phyloP scores from a whole-genome alignment of 169 alveolate species.

The Plasmodium knowlesi region DNA sequence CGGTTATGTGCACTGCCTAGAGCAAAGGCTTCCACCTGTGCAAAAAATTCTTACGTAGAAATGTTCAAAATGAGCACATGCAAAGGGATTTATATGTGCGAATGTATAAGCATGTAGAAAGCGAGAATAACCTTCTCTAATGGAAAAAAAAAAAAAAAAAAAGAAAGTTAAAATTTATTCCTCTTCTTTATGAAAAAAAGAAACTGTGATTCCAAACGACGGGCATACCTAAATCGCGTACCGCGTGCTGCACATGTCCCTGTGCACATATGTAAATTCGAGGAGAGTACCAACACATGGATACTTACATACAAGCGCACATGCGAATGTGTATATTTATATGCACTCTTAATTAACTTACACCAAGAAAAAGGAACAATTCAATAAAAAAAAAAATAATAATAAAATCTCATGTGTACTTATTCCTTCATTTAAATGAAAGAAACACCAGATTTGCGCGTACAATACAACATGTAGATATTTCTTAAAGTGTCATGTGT shows the following conservation, averaged over 20 bases:
- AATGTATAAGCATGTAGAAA: background rate
- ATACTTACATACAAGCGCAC: background rate
- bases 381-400: background rate
- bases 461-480: background rate
- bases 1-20: background rate
- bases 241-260: background rate
- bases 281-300: background rate
- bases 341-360: background rate
- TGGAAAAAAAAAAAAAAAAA: background rate
- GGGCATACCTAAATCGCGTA: background rate
- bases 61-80: conserved; percentile 4
- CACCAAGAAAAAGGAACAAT: background rate
- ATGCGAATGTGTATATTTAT: background rate
- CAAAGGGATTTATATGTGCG: background rate
- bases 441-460: background rate
- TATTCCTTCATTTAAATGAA: background rate
- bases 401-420: background rate
- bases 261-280: background rate
- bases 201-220: background rate
- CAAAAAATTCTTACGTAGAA: background rate
- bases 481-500: background rate
- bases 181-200: background rate
- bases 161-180: background rate
- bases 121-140: background rate
- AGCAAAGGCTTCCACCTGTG: background rate